Evolutionary conservation across 164 flowering plant species (phyloP).

Genomic region (Chimonanthus salicifolius): DNA sequence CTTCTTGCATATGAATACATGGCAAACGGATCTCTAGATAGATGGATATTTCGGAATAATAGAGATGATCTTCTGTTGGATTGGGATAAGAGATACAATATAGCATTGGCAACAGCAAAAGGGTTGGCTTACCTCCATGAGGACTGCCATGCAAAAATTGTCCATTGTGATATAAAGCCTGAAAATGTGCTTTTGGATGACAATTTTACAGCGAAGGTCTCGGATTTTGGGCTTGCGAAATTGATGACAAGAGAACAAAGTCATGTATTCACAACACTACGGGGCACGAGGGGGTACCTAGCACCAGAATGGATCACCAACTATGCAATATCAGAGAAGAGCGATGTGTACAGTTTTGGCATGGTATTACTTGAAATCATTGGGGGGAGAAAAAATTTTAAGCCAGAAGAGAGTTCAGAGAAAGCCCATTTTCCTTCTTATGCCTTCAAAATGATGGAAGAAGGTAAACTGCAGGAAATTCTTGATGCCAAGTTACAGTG

Average conservation of each 20-base stretch:
- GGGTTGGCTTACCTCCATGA: slow-evolving; percentile 57
- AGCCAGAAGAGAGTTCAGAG: slow-evolving; percentile 31
- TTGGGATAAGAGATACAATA: slow-evolving; percentile 43
- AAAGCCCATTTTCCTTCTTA: slow-evolving; percentile 47
- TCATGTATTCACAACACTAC: slow-evolving; percentile 45
- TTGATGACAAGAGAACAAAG: slow-evolving; percentile 58
- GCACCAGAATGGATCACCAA: slow-evolving; percentile 69
- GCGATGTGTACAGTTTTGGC: slow-evolving; percentile 63
- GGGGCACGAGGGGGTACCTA: slow-evolving; percentile 65
- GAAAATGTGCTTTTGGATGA: slow-evolving; percentile 60
- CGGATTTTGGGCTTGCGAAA: slow-evolving; percentile 64
- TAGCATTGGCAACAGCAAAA: slow-evolving; percentile 47
- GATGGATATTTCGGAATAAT: slow-evolving; percentile 41
- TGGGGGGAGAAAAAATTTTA: slow-evolving; percentile 51
- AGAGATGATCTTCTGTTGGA: slow-evolving; percentile 22
- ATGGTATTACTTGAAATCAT: slow-evolving; percentile 58
- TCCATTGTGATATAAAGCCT: slow-evolving; percentile 66
- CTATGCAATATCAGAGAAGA: slow-evolving; percentile 60
- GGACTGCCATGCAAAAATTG: slow-evolving; percentile 49
- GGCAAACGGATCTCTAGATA: slow-evolving; percentile 54
- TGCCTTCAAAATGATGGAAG: slow-evolving; percentile 55
- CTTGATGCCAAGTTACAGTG: slow-evolving; percentile 31
- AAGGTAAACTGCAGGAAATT: slow-evolving; percentile 37
- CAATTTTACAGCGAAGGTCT: slow-evolving; percentile 46
- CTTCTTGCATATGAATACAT: slow-evolving; percentile 55